These are phyloP conservation scores for Leccinum rimulosum DNA, from an alignment of 768 basidiomycete genomes.

Conservation along the genomic window DNA sequence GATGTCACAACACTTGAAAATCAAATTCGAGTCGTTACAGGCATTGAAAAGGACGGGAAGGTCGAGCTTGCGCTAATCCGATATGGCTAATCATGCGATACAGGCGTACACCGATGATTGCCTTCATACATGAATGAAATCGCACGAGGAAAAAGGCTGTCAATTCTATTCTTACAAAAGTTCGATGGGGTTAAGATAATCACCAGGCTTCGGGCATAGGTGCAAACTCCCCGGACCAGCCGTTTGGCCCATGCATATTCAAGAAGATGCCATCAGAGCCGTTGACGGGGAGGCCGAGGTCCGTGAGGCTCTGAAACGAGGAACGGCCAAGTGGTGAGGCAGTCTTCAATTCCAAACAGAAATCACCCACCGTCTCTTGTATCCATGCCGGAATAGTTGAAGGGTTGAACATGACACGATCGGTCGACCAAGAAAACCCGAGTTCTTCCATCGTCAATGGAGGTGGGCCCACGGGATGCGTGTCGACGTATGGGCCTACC, in stretches of 20 bases:
- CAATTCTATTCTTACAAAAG: constrained; percentile 24
- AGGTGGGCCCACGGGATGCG: constrained; percentile 46
- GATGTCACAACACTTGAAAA: background rate
- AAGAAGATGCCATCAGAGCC: constrained; percentile 91
- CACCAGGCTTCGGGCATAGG: constrained; percentile 85
- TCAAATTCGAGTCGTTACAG: constrained; percentile 1
- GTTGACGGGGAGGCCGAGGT: constrained; percentile 88
- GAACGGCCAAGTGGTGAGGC: background rate
- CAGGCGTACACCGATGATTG: constrained; percentile 12
- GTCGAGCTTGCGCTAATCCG: constrained; percentile 1
- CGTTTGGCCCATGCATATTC: constrained; percentile 64
- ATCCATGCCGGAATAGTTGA: constrained; percentile 87
- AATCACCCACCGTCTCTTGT: constrained; percentile 73
- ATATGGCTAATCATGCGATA: constrained; percentile 15
- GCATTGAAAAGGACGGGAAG: background rate
- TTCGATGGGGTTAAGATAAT: constrained; percentile 27
- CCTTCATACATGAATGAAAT: constrained; percentile 21
- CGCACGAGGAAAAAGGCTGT: constrained; percentile 19
- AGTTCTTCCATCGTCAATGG: constrained; percentile 86
- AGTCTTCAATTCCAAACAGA: background rate
- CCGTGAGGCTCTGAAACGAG: constrained; percentile 66
- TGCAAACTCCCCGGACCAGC: constrained; percentile 75
- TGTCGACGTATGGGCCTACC: constrained; percentile 52
- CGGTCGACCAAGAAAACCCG: constrained; percentile 70
- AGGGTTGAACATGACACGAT: constrained; percentile 68